Base-by-base conservation (phyloP, 1,139 yeast species). In the Geotrichum cucujoidarum region DNA sequence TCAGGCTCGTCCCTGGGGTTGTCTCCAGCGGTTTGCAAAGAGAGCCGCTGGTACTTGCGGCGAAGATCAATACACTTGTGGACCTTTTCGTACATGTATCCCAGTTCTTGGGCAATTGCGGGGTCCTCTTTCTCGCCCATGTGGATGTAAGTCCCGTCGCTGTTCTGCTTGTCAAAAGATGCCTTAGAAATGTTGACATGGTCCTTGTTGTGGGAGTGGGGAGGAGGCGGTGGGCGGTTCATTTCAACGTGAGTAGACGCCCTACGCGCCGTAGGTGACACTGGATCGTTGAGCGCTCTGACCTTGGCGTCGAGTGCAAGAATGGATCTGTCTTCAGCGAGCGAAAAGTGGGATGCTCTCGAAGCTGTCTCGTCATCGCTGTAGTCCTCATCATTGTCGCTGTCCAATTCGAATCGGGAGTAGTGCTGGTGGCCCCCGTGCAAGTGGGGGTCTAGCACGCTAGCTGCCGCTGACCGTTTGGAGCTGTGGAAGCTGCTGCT, bases 1-100 rank as follows among this genome's bases (percentile, higher is more conserved):
- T 61, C 65, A 3, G 66, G 64, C 39, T 65, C 68, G 64, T 92
- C 90, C 64, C 89, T 89, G 1, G 98, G 98, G 64, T 94, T 92
- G 55, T 79, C 83, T 42, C 68, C 64, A 42, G 83, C 87, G 44
- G 79, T 71, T 68, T 94, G 99, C 45, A 78, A 59, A 0, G 97
- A 88, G 4, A 77, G 59, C 1, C 67, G 61, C 66, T 86, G 83
- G 63, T 90, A 94, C 63, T 82, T 84, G 58, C 78, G 81, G 63
- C 99, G 80, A 52, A 85, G 63, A 17, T 78, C 81, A 53, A 92
- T 74, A 61, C 97, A 86, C 35, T 74, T 70, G 53, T 80, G 77
- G 31, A 94, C 86, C 53, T 84, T 80, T 24, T 75, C 64, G 64
- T 83, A 92, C 59, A 92, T 75, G 41, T 76, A 79, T 49, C 82